phyloP scores from a whole-genome alignment of 1,139 yeast species.

The Saccharomyces uvarum region DNA sequence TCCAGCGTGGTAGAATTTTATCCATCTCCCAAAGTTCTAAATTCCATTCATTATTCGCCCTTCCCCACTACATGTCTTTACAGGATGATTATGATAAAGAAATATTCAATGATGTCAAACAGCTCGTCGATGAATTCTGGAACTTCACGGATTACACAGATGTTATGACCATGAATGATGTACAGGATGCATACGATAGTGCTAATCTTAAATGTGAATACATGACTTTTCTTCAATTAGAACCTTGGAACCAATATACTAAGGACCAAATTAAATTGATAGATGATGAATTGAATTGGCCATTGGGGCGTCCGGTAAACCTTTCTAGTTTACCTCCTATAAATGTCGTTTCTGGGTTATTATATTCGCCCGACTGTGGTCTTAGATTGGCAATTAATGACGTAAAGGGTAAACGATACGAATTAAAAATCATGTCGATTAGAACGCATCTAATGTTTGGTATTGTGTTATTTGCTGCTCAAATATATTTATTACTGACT shows the following conservation, averaged over 20 bases:
- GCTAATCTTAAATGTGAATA: conserved; percentile 59
- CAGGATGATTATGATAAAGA: conserved; percentile 36
- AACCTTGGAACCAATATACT: conserved; percentile 46
- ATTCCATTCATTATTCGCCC: conserved; percentile 52
- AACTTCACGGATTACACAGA: conserved; percentile 32
- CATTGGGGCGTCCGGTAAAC: conserved; percentile 66
- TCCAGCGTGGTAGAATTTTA: conserved; percentile 59
- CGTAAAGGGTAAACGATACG: conserved; percentile 53
- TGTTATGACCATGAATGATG: conserved; percentile 37
- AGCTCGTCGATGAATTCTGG: conserved; percentile 29
- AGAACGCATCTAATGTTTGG: conserved; percentile 44
- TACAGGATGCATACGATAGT: conserved; percentile 27
- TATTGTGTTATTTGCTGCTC: conserved; percentile 41
- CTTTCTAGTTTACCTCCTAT: conserved; percentile 48
- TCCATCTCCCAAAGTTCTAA: conserved; percentile 63
- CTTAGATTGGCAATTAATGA: conserved; percentile 39
- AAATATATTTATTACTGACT: conserved; percentile 44
- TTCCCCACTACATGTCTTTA: conserved; percentile 28
- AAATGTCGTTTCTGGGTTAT: conserved; percentile 44
- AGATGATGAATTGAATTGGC: conserved; percentile 63
- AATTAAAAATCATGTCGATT: conserved; percentile 40
- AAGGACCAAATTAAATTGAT: conserved; percentile 48
- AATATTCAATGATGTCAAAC: conserved; percentile 37
- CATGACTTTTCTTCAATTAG: conserved; percentile 58
- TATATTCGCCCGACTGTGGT: conserved; percentile 90